These are phyloP conservation scores for Zymoseptoria pseudotritici DNA, from an alignment of 2,329 filamentous ascomycete species.

Conservation along the genomic window DNA sequence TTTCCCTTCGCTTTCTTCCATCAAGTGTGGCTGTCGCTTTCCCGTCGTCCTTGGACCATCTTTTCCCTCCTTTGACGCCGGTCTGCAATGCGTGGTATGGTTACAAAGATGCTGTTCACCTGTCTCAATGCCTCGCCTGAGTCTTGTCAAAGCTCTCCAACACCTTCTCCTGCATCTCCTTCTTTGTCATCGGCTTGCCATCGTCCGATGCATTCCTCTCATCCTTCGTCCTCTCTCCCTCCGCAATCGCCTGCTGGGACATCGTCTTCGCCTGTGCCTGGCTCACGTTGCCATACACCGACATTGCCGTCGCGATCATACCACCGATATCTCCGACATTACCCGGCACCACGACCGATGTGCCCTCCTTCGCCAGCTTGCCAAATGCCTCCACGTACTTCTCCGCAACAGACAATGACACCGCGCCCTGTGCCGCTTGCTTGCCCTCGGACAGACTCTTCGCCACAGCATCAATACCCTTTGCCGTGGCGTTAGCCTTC, in stretches of 20 bases:
- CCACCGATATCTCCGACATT: conserved; percentile 93
- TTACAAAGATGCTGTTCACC: not conserved
- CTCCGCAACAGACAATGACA: conserved; percentile 85
- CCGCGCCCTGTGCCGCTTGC: conserved; percentile 69
- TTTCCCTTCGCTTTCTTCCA: not conserved
- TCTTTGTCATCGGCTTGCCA: conserved; percentile 14
- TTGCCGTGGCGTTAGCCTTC: conserved; percentile 77
- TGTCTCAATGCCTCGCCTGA: conserved; percentile 28
- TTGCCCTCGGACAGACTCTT: conserved; percentile 54
- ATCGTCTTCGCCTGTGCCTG: conserved; percentile 66
- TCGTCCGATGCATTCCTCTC: conserved; percentile 1
- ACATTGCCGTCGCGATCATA: conserved; percentile 94
- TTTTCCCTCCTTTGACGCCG: not conserved
- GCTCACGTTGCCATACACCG: conserved; percentile 89
- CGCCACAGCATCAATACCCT: conserved; percentile 81
- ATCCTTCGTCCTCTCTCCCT: conserved; percentile 6
- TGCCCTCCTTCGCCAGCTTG: conserved; percentile 89
- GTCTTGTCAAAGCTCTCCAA: conserved; percentile 35
- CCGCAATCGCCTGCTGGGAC: conserved; percentile 42
- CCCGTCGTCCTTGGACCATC: not conserved
- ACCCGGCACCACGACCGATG: conserved; percentile 87
- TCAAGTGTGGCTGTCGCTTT: not conserved
- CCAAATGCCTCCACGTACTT: conserved; percentile 96
- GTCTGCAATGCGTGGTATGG: not conserved
- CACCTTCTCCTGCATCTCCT: conserved; percentile 32